phyloP scores from a whole-genome alignment of 768 basidiomycete species.

The Psilocybe sp. region DNA sequence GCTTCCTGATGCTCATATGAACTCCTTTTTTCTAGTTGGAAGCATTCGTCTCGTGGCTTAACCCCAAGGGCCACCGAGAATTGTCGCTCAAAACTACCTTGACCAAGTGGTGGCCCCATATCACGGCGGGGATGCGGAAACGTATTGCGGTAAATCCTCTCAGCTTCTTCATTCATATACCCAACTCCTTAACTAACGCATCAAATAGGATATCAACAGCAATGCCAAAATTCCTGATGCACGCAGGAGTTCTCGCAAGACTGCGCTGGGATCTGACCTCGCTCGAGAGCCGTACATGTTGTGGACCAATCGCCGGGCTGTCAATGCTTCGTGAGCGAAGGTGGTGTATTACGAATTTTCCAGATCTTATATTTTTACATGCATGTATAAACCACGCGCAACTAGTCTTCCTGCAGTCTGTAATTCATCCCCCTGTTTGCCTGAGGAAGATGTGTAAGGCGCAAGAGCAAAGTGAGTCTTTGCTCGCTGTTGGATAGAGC shows the following conservation, averaged over 20 bases:
- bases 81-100: conserved; percentile 72
- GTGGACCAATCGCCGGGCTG: conserved; percentile 82
- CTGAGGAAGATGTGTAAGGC: no score
- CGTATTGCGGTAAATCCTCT: conserved; percentile 61
- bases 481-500: no score
- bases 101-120: conserved; percentile 82
- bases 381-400: not conserved
- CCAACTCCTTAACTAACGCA: conserved; percentile 13
- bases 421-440: no score
- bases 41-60: conserved; percentile 85
- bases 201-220: conserved; percentile 61
- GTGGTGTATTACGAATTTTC: not conserved
- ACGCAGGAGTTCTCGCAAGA: conserved; percentile 73
- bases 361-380: not conserved
- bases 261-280: conserved; percentile 56
- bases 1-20: conserved; percentile 5
- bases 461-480: no score
- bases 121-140: conserved; percentile 75
- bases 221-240: conserved; percentile 75
- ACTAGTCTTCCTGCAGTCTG: no score
- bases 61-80: conserved; percentile 89
- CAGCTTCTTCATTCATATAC: conserved; percentile 1
- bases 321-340: conserved; percentile 33
- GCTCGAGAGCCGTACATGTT: conserved; percentile 82
- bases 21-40: conserved; percentile 55